Percentiles rank a stretch among this genome's conserved stretches.
Conservation (phyloP, 2,329 filamentous ascomycete genomes). For the Dendrostoma leiphaemia region DNA sequence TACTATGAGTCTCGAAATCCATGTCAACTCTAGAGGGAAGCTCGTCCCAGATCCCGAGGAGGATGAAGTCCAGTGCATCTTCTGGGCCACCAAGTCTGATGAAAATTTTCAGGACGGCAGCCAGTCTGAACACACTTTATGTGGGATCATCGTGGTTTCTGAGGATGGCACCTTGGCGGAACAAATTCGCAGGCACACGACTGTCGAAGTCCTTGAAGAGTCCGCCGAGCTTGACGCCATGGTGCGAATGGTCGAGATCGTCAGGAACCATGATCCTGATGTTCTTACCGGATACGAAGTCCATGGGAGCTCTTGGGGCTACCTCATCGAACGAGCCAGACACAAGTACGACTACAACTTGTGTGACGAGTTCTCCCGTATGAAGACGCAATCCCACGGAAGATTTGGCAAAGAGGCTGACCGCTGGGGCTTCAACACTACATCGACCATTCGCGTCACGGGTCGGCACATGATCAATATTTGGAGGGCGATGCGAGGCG, state of each 20-base stretch:
- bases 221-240: conserved; percentile 80
- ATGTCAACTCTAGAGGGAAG: conserved; percentile 80
- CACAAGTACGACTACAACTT: conserved; percentile 87
- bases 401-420: conserved; percentile 84
- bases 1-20: conserved; percentile 89
- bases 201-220: conserved; percentile 70
- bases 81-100: conserved; percentile 85
- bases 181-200: conserved; percentile 60
- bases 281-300: conserved; percentile 95
- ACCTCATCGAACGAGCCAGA: conserved; percentile 84
- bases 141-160: conserved; percentile 73
- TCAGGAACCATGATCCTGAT: conserved; percentile 82
- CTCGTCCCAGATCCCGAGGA: conserved; percentile 86
- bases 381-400: conserved; percentile 80
- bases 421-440: conserved; percentile 91
- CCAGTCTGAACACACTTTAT: conserved; percentile 47
- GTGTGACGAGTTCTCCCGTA: conserved; percentile 86
- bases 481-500: conserved; percentile 93
- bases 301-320: conserved; percentile 92
- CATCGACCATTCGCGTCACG: conserved; percentile 87
- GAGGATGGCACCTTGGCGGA: conserved; percentile 57
- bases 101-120: conserved; percentile 54
- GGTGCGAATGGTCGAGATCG: conserved; percentile 81
- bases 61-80: conserved; percentile 83
- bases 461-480: conserved; percentile 96